Evolutionary conservation across 441 rosid genomes (phyloP).

Genomic region (Arabidopsis lyrata): DNA sequence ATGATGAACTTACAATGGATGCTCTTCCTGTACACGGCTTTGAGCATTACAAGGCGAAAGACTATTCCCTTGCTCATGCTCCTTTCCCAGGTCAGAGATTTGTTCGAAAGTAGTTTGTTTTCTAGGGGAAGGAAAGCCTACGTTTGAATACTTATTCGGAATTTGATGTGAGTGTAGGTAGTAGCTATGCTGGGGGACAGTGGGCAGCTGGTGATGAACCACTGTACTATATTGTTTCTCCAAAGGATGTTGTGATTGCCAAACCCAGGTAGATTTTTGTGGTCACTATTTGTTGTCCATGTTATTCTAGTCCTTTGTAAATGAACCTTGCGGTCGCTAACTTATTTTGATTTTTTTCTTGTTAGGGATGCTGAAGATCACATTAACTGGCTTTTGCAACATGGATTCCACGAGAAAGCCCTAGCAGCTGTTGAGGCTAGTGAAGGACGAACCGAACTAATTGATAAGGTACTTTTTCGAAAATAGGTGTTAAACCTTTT

Average conservation of each 20-base stretch:
- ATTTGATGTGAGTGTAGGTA: slow-evolving; percentile 63
- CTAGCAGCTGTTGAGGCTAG: slow-evolving; percentile 98
- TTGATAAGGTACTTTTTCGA: slow-evolving; percentile 78
- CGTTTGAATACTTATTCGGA: slow-evolving; percentile 38
- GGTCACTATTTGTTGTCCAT: slow-evolving; percentile 31
- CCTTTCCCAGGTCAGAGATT: slow-evolving; percentile 88
- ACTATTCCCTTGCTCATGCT: slow-evolving; percentile 96
- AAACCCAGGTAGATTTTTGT: slow-evolving; percentile 80
- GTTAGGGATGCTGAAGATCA: slow-evolving; percentile 99
- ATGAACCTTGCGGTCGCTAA: not conserved
- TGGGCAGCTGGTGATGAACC: slow-evolving; percentile 99
- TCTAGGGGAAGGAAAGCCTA: slow-evolving; percentile 34
- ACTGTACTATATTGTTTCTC: slow-evolving; percentile 92
- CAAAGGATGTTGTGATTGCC: slow-evolving; percentile 98
- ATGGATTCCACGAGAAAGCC: slow-evolving; percentile 98
- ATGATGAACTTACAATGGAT: slow-evolving; percentile 97
- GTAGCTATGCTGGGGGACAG: slow-evolving; percentile 99
- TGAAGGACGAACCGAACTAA: slow-evolving; percentile 90
- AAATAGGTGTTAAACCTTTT: slow-evolving; percentile 6
- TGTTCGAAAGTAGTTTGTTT: slow-evolving; percentile 39
- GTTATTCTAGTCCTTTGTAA: slow-evolving; percentile 25
- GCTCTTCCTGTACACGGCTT: slow-evolving; percentile 97
- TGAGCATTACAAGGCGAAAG: slow-evolving; percentile 98
- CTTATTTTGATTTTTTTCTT: slow-evolving; percentile 42
- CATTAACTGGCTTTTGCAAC: slow-evolving; percentile 98